A percentile compares a stretch with the other conserved stretches of the same genome.
Conservation (phyloP, 2,329 filamentous ascomycete genomes). For the Phaeosphaeriaceae sp. region DNA sequence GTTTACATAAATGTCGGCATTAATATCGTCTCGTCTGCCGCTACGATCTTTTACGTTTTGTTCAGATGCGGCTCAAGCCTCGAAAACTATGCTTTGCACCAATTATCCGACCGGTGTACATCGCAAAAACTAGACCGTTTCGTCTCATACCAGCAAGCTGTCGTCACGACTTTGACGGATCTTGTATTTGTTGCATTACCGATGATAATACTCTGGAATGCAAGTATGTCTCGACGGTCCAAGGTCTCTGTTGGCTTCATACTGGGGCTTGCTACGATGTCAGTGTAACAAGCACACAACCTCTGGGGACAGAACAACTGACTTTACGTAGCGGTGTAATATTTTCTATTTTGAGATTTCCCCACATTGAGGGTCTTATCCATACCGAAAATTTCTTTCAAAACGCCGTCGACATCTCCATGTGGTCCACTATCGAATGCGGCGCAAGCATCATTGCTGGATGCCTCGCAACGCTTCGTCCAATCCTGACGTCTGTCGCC, state of each 20-base stretch:
- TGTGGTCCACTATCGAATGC: conserved; percentile 48
- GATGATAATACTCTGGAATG: conserved; percentile 60
- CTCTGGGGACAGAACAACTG: no score
- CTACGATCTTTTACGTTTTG: conserved; percentile 58
- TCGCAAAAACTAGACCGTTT: conserved; percentile 56
- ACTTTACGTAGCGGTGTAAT: conserved; percentile 56
- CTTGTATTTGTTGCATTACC: conserved; percentile 39
- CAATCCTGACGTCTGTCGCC: conserved; percentile 48
- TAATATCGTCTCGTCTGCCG: conserved; percentile 40
- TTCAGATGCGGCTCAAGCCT: conserved; percentile 56
- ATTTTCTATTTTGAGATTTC: conserved; percentile 60
- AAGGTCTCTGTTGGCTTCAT: conserved; percentile 62
- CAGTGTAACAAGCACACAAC: conserved; percentile 11
- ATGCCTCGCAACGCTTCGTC: conserved; percentile 59
- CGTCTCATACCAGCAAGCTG: conserved; percentile 54
- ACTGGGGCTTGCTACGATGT: conserved; percentile 55
- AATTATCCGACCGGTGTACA: conserved; percentile 49
- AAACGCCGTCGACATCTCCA: conserved; percentile 54
- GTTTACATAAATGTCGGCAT: conserved; percentile 48
- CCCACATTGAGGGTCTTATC: conserved; percentile 51
- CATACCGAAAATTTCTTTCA: conserved; percentile 54
- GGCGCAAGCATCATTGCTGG: conserved; percentile 54
- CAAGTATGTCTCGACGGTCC: conserved; percentile 61
- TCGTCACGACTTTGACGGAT: conserved; percentile 41
- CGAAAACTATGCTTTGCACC: conserved; percentile 38